Base-by-base conservation (phyloP, 306 rosid species). In the Prosopis cineraria region DNA sequence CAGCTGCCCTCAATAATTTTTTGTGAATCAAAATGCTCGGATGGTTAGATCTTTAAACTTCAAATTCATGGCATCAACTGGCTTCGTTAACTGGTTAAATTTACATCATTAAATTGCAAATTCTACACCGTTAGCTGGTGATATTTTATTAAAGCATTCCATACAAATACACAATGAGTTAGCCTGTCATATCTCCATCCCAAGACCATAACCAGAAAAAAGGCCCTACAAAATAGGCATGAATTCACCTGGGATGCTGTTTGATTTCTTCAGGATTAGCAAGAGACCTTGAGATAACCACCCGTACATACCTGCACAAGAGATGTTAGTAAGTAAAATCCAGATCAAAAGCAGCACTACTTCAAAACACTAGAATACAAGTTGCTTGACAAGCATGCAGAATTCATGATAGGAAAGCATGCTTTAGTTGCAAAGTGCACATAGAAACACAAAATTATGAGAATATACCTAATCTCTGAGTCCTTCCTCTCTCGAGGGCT, bases 401-500 rank as follows among this genome's bases (percentile, higher is more conserved):
- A 58, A 62, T 60, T 75, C 33, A 63, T 76, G 45, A 33, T n/a
- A n/a, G n/a, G n/a, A n/a, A 55, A 56, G 52, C 22, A 47, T 52
- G 58, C 22, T 33, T 62, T 45, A 36, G 24, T 44, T 30, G 58
- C 65, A 50, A 52, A 33, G 75, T 30, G 2, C 41, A 74, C 36
- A 60, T 50, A 31, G 30, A 72, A 43, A 48, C 56, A 74, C 22
- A 36, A 43, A 62, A 53, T 48, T 47, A 33, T 68, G 74, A 66
- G 74, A 73, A 82, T 78, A 20, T 74, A 92, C 98, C 98, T 89
- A 78, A 95, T 92, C 87, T 95, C 98, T 7, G 98, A 95, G 47
- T 95, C 98, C 82, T 89, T 95, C 89, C 97, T 91, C 84, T 95
- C 98, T 55, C 97, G 98, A 55, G 78, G 77, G 44, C 85, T 89